Conservation (phyloP, 768 basidiomycete species). For the Xanthoconium purpureum region DNA sequence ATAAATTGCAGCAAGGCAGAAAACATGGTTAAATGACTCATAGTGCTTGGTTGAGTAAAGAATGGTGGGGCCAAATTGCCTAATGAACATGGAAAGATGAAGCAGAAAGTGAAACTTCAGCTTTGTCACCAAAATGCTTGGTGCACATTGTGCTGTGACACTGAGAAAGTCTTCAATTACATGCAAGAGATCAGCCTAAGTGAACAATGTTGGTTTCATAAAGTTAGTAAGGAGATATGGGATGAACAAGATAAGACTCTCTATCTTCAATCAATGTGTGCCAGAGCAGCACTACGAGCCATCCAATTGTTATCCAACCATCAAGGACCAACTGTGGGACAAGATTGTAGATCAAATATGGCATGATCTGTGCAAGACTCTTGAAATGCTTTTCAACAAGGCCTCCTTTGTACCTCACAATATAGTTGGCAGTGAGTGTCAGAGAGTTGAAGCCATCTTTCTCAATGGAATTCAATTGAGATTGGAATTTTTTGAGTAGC, state of each 20-base stretch:
- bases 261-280: slow-evolving; percentile 37
- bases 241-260: slow-evolving; percentile 33
- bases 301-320: slow-evolving; percentile 32
- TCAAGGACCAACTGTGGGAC: slow-evolving; percentile 20
- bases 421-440: slow-evolving; percentile 29
- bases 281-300: slow-evolving; percentile 41
- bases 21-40: slow-evolving; percentile 30
- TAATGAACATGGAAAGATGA: slow-evolving; percentile 27
- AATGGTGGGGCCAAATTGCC: slow-evolving; percentile 27
- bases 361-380: background rate
- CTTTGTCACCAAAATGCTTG: slow-evolving; percentile 26
- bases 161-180: slow-evolving; percentile 28
- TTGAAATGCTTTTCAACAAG: slow-evolving; percentile 31
- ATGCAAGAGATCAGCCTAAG: slow-evolving; percentile 3
- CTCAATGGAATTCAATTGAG: slow-evolving; percentile 22
- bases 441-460: slow-evolving; percentile 26
- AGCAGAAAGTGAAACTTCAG: slow-evolving; percentile 32
- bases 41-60: slow-evolving; percentile 29
- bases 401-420: slow-evolving; percentile 27
- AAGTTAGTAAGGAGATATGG: too few relatives aligned
- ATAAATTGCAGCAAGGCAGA: slow-evolving; percentile 21
- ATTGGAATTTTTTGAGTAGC: slow-evolving; percentile 18
- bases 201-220: too few relatives aligned
- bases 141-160: slow-evolving; percentile 20
- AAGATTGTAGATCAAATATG: slow-evolving; percentile 27